Conservation (phyloP, 148 eudicot species). For the Nyssa sinensis region DNA sequence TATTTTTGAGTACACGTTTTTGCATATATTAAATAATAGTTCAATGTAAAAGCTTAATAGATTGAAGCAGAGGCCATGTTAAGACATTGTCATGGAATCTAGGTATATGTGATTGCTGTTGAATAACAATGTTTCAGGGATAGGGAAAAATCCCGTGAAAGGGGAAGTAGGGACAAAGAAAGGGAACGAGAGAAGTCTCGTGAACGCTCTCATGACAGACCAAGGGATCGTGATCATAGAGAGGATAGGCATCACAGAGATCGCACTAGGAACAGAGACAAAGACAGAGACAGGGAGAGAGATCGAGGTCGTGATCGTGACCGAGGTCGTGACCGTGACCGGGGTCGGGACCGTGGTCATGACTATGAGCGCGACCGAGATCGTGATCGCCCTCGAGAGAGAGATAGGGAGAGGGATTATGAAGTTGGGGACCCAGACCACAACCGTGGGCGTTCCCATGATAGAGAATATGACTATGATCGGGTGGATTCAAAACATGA, state of each 20-base stretch:
- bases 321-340: constrained; percentile 54
- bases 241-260: constrained; percentile 93
- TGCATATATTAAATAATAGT: constrained; percentile 5
- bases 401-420: constrained; percentile 56
- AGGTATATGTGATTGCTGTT: constrained; percentile 1
- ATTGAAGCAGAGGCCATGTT: neutral
- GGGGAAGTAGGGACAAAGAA: constrained; percentile 68
- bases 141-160: constrained; percentile 94
- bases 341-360: constrained; percentile 50
- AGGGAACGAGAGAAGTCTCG: constrained; percentile 73
- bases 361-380: constrained; percentile 23
- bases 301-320: constrained; percentile 59
- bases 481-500: constrained; percentile 60
- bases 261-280: constrained; percentile 77
- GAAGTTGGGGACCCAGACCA: constrained; percentile 51
- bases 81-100: neutral
- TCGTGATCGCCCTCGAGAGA: constrained; percentile 53
- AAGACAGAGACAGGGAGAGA: constrained; percentile 49
- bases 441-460: constrained; percentile 79
- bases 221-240: constrained; percentile 84
- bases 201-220: constrained; percentile 78
- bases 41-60: neutral
- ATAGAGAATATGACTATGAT: constrained; percentile 69
- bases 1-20: neutral
- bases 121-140: constrained; percentile 47